Conservation (phyloP, 768 basidiomycete genomes). For the Auricularia heimuer region DNA sequence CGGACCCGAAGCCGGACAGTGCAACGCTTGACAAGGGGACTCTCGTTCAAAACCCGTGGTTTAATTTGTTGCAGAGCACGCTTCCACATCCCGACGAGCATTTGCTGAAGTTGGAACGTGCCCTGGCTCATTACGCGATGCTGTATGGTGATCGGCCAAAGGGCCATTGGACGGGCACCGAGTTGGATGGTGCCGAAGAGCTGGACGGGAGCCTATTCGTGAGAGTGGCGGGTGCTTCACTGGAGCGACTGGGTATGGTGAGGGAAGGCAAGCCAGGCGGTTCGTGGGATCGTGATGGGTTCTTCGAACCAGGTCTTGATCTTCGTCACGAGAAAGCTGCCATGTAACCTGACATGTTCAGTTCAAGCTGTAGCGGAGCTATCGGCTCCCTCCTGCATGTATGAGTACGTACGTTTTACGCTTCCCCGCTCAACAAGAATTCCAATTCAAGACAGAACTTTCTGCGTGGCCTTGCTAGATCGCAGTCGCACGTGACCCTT, state of each 20-base stretch:
- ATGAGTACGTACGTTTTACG: too few species aligned
- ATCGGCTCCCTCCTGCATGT: background rate
- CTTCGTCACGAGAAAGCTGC: background rate
- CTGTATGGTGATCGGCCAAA: slow-evolving; percentile 29
- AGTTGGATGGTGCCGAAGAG: slow-evolving; percentile 40
- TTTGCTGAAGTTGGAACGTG: slow-evolving; percentile 30
- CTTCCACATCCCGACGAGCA: slow-evolving; percentile 54
- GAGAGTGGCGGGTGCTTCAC: slow-evolving; percentile 39
- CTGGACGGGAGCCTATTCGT: slow-evolving; percentile 59
- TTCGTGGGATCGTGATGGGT: slow-evolving; percentile 21
- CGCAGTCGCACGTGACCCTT: too few species aligned
- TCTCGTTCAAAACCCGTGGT: slow-evolving; percentile 47
- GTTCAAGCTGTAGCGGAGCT: background rate
- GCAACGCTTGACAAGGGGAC: slow-evolving; percentile 14
- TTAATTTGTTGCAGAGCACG: slow-evolving; percentile 40
- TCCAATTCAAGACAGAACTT: too few species aligned
- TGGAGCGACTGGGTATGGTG: slow-evolving; percentile 32
- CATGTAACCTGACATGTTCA: background rate
- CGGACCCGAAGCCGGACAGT: slow-evolving; percentile 11
- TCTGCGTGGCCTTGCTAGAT: too few species aligned
- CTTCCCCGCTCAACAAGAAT: too few species aligned
- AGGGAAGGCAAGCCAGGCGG: slow-evolving; percentile 25
- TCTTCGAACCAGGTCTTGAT: slow-evolving; percentile 8
- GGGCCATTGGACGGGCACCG: slow-evolving; percentile 12
- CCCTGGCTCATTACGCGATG: slow-evolving; percentile 36